phyloP scores from a whole-genome alignment of 108 stramenopile genomes.

The Fragilariopsis cylindrus region DNA sequence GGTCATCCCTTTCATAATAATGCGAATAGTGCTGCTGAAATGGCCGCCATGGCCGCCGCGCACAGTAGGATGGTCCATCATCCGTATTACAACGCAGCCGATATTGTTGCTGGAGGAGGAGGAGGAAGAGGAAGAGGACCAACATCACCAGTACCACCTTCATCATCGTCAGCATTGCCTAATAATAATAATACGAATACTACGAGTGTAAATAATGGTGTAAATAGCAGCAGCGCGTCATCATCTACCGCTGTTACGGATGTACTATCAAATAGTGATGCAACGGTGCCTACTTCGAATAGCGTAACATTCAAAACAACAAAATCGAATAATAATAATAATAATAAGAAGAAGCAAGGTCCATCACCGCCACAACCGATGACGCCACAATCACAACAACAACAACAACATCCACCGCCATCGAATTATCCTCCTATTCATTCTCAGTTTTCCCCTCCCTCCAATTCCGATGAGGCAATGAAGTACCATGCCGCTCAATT shows the following conservation, averaged over 20 bases:
- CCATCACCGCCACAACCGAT: conserved; percentile 1
- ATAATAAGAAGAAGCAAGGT: not conserved
- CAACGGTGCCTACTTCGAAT: not conserved
- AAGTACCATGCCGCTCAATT: conserved; percentile 12
- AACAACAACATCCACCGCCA: not conserved
- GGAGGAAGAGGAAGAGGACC: too few relatives aligned
- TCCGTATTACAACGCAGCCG: conserved; percentile 4
- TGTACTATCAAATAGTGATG: not conserved
- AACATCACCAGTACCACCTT: too few relatives aligned
- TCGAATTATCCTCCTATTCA: not conserved
- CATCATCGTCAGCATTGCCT: too few relatives aligned
- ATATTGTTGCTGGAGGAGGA: too few relatives aligned
- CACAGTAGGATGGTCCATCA: conserved; percentile 1
- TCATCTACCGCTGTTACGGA: conserved; percentile 3
- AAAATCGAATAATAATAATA: not conserved
- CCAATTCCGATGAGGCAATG: conserved; percentile 10
- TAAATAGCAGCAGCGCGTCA: too few relatives aligned
- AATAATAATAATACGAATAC: too few relatives aligned
- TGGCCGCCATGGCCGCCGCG: not conserved
- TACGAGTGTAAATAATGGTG: too few relatives aligned
- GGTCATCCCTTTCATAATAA: too few relatives aligned
- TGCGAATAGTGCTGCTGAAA: too few relatives aligned
- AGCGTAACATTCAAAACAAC: not conserved
- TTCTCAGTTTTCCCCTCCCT: not conserved
- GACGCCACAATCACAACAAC: not conserved